Evolutionary conservation across 1,284 basidiomycete species (phyloP), one percentile per base, ranked within the genome.

Genomic region (Cryptococcus sp.): DNA sequence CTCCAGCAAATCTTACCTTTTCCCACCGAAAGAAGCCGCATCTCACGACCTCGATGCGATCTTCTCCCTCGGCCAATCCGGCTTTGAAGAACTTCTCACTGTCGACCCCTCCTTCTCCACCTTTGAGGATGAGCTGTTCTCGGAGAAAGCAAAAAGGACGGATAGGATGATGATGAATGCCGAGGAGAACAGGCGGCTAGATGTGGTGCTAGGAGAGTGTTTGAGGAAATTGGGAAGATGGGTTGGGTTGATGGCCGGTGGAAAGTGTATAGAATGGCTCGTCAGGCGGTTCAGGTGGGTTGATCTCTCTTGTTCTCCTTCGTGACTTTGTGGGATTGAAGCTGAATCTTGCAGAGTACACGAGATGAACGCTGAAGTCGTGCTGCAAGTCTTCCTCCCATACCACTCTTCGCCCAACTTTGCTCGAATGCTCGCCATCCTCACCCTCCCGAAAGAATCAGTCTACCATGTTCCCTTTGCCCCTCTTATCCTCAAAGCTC

Each of bases 321-420:
- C 7, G n/a, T n/a, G 10, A 22, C 16, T n/a, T n/a, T n/a, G n/a
- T 35, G 9, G 40, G 31, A 11, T 19, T 0, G 0, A n/a, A 21
- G 21, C 49, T 51, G 31, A 47, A n/a, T n/a, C 47, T 5, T 39
- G 5, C 63, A 94, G 93, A 64, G 82, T 97, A 33, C 82, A 97
- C 68, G 92, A 97, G 67, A 92, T 97, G 76, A 95, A 97, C 63
- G 79, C 92, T 35, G 78, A 85, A 41, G 78, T 80, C n/a, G 63
- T 93, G 19, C 77, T 98, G 5, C 75, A 83, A 12, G 77, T 90
- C 18, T 97, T 97, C 72, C 73, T 97, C 24, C 95, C 95, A 0
- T 97, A 94, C 68, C 91, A 97, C 65, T 88, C 92, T 59, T 90
- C 94, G 2, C 84, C 87, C 0, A 92, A 97, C 67, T 98, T 98